Conservation (phyloP, 345 rosid genomes). For the Euclidium syriacum region DNA sequence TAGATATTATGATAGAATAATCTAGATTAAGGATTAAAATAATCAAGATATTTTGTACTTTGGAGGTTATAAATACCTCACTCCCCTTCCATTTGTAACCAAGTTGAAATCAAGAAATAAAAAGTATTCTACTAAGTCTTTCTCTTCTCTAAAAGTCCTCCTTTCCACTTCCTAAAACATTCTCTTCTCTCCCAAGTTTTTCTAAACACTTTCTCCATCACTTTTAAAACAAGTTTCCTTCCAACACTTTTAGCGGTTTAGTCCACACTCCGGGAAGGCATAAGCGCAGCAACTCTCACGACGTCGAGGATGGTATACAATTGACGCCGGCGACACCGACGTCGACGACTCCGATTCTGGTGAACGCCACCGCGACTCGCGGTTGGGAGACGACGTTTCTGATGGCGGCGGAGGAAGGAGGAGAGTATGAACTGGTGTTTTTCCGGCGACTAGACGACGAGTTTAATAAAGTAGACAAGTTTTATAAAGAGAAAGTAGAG, state of each 20-base stretch:
- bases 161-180: no score
- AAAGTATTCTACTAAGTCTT: no score
- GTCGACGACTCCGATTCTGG: constrained; percentile 17
- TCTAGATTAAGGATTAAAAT: no score
- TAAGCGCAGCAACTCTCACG: constrained; percentile 1
- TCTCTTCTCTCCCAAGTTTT: no score
- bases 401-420: constrained; percentile 40
- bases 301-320: constrained; percentile 30
- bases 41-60: no score
- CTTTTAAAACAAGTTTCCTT: no score
- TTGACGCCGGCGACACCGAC: background rate
- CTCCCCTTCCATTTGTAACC: no score
- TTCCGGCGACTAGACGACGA: constrained; percentile 39
- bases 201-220: no score
- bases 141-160: no score
- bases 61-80: no score
- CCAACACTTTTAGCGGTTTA: constrained; percentile 48
- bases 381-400: constrained; percentile 30
- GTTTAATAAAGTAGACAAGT: constrained; percentile 28
- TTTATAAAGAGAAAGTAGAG: constrained; percentile 26
- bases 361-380: background rate
- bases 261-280: constrained; percentile 25
- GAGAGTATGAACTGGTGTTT: constrained; percentile 35
- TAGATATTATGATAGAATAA: no score
- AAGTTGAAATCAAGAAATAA: no score